Conservation (phyloP, 192 early-diverging fungal species). For the Tieghemiomyces parasiticus region DNA sequence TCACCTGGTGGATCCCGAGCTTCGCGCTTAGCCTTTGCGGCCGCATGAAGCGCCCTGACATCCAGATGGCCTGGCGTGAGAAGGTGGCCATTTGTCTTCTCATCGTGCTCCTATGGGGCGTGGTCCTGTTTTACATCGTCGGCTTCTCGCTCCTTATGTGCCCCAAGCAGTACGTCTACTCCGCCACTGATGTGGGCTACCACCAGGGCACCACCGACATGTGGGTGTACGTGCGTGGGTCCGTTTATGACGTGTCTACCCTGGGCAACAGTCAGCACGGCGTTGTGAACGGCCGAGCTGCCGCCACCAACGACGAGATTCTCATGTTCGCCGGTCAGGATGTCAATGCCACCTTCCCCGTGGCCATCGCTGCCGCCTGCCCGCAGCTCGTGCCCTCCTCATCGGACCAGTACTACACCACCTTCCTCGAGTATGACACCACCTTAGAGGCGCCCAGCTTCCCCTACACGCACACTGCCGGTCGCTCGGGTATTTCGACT, state of each 20-base stretch:
- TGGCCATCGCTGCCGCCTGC: slow-evolving; percentile 37
- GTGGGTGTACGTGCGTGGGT: slow-evolving; percentile 47
- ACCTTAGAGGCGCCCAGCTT: slow-evolving; percentile 15
- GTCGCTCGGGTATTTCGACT: neutral
- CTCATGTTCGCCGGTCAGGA: slow-evolving; percentile 41
- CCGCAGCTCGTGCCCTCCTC: slow-evolving; percentile 22
- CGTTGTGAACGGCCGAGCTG: slow-evolving; percentile 19
- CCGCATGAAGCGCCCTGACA: slow-evolving; percentile 71
- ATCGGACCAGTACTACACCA: slow-evolving; percentile 22
- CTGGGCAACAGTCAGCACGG: slow-evolving; percentile 46
- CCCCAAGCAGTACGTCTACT: slow-evolving; percentile 50
- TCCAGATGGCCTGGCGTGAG: slow-evolving; percentile 93
- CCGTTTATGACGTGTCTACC: slow-evolving; percentile 51
- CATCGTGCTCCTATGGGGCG: slow-evolving; percentile 59
- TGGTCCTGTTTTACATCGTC: slow-evolving; percentile 78
- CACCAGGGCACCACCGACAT: slow-evolving; percentile 43
- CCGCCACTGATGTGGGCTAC: slow-evolving; percentile 34
- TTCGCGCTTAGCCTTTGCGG: slow-evolving; percentile 38
- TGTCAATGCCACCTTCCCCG: slow-evolving; percentile 45
- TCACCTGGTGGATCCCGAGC: slow-evolving; percentile 73
- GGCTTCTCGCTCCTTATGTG: slow-evolving; percentile 73
- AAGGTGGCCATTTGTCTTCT: slow-evolving; percentile 73
- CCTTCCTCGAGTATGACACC: slow-evolving; percentile 19
- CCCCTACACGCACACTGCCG: neutral
- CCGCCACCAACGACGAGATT: slow-evolving; percentile 22